Base-by-base conservation (phyloP, 2,329 filamentous ascomycete species). In the Trichoderma afroharzianum region DNA sequence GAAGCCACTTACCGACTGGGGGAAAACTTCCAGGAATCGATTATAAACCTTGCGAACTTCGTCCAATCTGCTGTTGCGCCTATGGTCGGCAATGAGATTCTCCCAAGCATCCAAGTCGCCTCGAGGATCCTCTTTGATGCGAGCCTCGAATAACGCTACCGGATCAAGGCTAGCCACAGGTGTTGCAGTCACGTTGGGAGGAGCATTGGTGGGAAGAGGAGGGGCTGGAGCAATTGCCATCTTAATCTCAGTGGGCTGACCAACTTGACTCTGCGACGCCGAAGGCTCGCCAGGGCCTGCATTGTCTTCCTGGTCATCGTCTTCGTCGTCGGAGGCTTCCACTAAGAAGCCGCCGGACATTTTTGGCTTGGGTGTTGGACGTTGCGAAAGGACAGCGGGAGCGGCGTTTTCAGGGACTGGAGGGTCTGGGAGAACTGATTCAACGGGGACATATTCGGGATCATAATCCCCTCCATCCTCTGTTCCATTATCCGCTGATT, bases 51-150 rank as follows among this genome's bases (percentile, higher is more conserved):
- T 88, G 74, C 95, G 90, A 32, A 93, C 89, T 77, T 95, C 92
- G 73, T 97, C 93, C 73, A 95, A 83, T 81, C 94, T 93, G 82
- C 92, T 92, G 77, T 92, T 93, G 77, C 89, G 91, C 76, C 92
- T 92, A 81, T 97, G 90, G 79, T 98, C 94, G 75, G 89, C 88
- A 79, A 99, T 95, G 79, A 99, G 86, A 75, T 89, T 88, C 77
- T 97, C 84, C 96, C 96, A 99, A 36, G 95, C 94, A 80, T 96
- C 93, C 81, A 96, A 89, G 77, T 98, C 95, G 78, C 95, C 96
- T 77, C 94, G 92, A 18, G 95, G 93, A 79, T 99, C 96, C 78
- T 98, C 93, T 79, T 92, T 91, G 80, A 98, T 92, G 78, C 95
- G 91, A 80, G 96, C 93, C 84, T 99, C 95, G 78, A 98, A 86